phyloP scores from a whole-genome alignment of 2,329 filamentous ascomycete genomes.

The Fusarium caatingaense region DNA sequence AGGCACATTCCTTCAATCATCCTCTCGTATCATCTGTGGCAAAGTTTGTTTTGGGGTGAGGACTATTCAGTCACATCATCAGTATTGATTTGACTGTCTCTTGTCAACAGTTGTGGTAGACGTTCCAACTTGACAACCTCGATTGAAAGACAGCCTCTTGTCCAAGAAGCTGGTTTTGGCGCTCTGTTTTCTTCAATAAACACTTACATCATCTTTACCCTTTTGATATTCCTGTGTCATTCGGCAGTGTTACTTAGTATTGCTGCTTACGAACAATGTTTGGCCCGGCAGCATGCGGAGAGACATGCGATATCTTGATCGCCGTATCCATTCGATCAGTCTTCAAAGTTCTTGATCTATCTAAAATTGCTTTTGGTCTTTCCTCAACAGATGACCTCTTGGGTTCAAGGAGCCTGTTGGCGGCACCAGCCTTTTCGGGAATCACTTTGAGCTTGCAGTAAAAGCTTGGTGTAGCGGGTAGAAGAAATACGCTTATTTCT shows the following conservation, averaged over 20 bases:
- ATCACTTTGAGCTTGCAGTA: background rate
- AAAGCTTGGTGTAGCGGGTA: background rate
- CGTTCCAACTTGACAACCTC: too few species aligned
- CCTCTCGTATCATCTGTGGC: background rate
- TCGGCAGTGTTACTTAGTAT: too few species aligned
- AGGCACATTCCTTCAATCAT: background rate
- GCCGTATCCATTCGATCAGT: background rate
- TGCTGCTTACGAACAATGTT: background rate
- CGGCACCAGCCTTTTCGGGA: background rate
- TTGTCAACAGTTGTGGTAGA: too few species aligned
- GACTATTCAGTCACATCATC: too few species aligned
- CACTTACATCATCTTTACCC: background rate
- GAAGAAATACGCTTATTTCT: background rate
- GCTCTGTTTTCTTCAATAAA: too few species aligned
- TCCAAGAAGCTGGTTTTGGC: too few species aligned
- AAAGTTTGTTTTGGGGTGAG: background rate
- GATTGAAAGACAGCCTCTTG: too few species aligned
- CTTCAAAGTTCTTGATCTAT: fast-evolving
- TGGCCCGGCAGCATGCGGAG: background rate
- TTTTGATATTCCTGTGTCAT: background rate
- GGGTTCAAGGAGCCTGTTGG: background rate
- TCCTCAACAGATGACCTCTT: background rate
- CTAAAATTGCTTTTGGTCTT: fast-evolving
- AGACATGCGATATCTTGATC: background rate
- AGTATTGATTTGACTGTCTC: too few species aligned